Evolutionary conservation across 2,329 filamentous ascomycete genomes (phyloP), one percentile per base, ranked within the genome.

Genomic region (Podosphaera xanthii): DNA sequence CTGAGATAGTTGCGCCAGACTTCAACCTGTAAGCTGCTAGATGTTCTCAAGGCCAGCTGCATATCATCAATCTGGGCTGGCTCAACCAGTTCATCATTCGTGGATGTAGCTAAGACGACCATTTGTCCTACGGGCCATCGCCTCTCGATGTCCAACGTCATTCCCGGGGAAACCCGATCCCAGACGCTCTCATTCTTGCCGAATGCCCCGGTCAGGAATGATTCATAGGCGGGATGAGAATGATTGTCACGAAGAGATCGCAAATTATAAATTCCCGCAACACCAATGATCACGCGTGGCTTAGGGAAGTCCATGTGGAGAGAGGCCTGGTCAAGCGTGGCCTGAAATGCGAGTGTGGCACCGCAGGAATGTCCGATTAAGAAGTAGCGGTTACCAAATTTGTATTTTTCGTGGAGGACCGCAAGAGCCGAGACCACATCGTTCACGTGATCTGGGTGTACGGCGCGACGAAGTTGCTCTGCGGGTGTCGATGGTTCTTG

Each of bases 201-300:
- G 30, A 87, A 69, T 0, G 74, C 74, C 6, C 73, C 73, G 8
- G 46, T 58, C 9, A 63, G 52, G 33, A 65, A 65, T 0, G 61
- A 60, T 5, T 62, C 60, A 42, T 65, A 66, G n/a, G 58, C 61
- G 14, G 63, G 60, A 46, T 63, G 59, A 3, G 58, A 30, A 42
- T 65, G 56, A 4, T 42, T 62, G 1, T 65, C 63, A 22, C 62
- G 58, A 1, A 65, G 60, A 4, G 65, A 35, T 14, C 44, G 59
- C 31, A 88, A 69, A 65, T 84, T 78, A 69, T 86, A 87, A 31
- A 88, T 79, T 0, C 84, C 84, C 59, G 78, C 77, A 30, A 85
- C 70, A 40, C 81, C 77, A 2, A 86, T 67, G 14, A 86, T 69
- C 2, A 76, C 77, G 1, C 71, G 66, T 0, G 80, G 81, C 67